A percentile compares a stretch with the other conserved stretches of the same genome.
Conservation (phyloP, 768 basidiomycete genomes). For the Russula sp. region DNA sequence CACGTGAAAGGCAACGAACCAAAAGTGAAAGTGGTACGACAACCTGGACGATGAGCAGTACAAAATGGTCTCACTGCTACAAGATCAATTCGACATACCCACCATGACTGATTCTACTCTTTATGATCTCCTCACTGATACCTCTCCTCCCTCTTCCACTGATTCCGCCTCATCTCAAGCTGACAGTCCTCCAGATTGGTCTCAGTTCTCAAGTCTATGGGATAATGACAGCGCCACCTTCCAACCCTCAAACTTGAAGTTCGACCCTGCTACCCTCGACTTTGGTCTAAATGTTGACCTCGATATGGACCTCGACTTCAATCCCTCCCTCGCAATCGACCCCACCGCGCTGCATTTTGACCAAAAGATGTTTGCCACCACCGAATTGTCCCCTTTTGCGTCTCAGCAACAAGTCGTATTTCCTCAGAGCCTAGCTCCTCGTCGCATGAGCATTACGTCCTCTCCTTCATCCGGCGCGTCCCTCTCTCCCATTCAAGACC, state of each 20-base stretch:
- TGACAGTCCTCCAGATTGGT: constrained; percentile 24
- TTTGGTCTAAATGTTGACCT: constrained; percentile 37
- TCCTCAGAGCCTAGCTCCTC: constrained; percentile 23
- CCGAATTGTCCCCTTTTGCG: constrained; percentile 2
- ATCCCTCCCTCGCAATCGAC: constrained; percentile 54
- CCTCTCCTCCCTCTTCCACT: constrained; percentile 12
- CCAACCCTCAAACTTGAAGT: constrained; percentile 7
- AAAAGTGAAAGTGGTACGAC: constrained; percentile 5
- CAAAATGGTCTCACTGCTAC: neutral
- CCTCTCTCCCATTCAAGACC: constrained; percentile 45
- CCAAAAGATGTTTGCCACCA: constrained; percentile 30
- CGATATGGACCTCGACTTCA: constrained; percentile 58
- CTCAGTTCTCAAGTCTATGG: constrained; percentile 24
- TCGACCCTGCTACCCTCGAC: constrained; percentile 32
- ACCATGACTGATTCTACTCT: neutral
- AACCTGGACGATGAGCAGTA: neutral
- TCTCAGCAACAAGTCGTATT: constrained; percentile 22
- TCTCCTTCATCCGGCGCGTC: constrained; percentile 52
- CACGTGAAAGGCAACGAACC: neutral
- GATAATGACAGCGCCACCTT: neutral
- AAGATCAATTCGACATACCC: constrained; percentile 12
- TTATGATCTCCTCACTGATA: constrained; percentile 8
- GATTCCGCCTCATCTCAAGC: constrained; percentile 15
- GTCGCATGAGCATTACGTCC: constrained; percentile 51
- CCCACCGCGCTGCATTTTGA: constrained; percentile 57